A percentile compares a stretch with the other conserved stretches of the same genome.
phyloP scores from a whole-genome alignment of 1,284 basidiomycete species.

The Butyriboletus regius region DNA sequence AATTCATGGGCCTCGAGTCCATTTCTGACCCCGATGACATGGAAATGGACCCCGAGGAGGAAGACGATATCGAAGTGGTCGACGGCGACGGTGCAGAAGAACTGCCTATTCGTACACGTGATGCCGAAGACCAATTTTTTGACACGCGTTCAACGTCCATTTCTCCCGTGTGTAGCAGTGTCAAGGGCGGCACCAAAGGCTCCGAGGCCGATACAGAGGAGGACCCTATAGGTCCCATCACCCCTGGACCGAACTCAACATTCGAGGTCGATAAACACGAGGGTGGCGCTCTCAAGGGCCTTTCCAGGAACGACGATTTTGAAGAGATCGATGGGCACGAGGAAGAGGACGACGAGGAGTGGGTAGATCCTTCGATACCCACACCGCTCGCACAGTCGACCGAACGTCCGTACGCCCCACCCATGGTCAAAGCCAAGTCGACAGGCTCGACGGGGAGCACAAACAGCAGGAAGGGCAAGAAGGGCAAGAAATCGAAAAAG shows the following conservation, averaged over 20 bases:
- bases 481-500: constrained; percentile 29
- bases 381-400: constrained; percentile 32
- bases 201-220: constrained; percentile 61
- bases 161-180: constrained; percentile 36
- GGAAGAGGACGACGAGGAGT: constrained; percentile 46
- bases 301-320: constrained; percentile 21
- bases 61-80: constrained; percentile 33
- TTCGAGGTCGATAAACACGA: constrained; percentile 37
- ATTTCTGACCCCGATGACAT: constrained; percentile 70
- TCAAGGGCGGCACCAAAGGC: constrained; percentile 34
- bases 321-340: constrained; percentile 36
- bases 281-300: constrained; percentile 10
- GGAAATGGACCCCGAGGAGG: constrained; percentile 44
- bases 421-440: constrained; percentile 29
- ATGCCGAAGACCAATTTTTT: constrained; percentile 41
- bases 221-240: constrained; percentile 54
- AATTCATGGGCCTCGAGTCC: constrained; percentile 71
- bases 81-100: constrained; percentile 17
- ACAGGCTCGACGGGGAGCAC: constrained; percentile 24
- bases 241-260: constrained; percentile 48
- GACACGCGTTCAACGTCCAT: constrained; percentile 41
- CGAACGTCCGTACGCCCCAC: constrained; percentile 33
- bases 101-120: constrained; percentile 15
- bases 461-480: constrained; percentile 25
- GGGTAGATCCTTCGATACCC: constrained; percentile 48